Conservation (phyloP, 2,329 filamentous ascomycete species). For the Aspergillus pseudonomiae region DNA sequence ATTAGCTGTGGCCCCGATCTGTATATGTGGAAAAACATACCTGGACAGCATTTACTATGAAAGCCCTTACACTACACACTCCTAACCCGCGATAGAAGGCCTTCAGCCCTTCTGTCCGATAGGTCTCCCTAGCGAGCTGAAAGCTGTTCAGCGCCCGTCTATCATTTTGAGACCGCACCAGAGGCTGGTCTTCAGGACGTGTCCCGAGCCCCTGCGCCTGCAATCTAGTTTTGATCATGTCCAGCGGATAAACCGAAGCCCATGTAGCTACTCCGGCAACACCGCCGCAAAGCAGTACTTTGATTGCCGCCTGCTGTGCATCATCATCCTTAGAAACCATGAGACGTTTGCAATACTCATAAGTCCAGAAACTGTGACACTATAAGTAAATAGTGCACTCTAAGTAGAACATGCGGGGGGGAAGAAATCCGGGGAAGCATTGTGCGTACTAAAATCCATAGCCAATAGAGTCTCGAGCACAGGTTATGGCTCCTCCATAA, state of each 20-base stretch:
- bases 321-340: constrained; percentile 53
- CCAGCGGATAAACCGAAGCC: constrained; percentile 87
- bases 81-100: constrained; percentile 75
- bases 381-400: constrained; percentile 14
- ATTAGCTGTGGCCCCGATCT: constrained; percentile 8
- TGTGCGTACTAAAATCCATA: constrained; percentile 82
- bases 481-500: constrained; percentile 78
- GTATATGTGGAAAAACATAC: constrained; percentile 34
- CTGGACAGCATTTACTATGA: constrained; percentile 88
- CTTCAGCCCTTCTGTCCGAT: constrained; percentile 62
- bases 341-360: constrained; percentile 71
- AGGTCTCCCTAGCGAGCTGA: constrained; percentile 67
- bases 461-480: constrained; percentile 81
- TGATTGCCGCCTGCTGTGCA: constrained; percentile 57
- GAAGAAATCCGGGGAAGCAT: constrained; percentile 13
- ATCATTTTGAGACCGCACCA: constrained; percentile 21
- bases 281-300: constrained; percentile 79
- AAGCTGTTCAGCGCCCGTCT: constrained; percentile 55
- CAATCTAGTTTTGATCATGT: constrained; percentile 90
- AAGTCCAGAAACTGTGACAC: constrained; percentile 74
- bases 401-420: constrained; percentile 10
- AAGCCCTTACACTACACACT: constrained; percentile 82
- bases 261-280: constrained; percentile 86
- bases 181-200: constrained; percentile 27
- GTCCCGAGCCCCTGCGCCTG: constrained; percentile 66